Percentiles rank a stretch among this genome's conserved stretches.
phyloP scores from a whole-genome alignment of 345 rosid species.

The Bruguiera gymnorhiza region DNA sequence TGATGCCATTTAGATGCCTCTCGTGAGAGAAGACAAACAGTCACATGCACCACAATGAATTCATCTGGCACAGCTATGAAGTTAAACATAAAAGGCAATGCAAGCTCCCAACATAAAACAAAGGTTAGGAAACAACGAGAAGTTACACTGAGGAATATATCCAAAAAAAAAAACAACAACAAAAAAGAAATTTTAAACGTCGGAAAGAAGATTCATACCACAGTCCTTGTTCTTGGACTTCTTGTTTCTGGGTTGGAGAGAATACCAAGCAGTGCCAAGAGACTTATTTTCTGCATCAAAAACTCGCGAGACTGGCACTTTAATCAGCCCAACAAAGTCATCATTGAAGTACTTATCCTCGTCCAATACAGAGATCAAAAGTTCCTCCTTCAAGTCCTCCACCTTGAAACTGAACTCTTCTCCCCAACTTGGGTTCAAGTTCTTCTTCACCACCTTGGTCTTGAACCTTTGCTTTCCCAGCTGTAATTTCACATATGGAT shows the following conservation, averaged over 20 bases:
- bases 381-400: conserved; percentile 90
- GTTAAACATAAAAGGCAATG: neutral
- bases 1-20: no score
- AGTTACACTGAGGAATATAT: neutral
- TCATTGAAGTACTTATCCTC: conserved; percentile 90
- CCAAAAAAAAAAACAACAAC: neutral
- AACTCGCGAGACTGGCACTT: conserved; percentile 58
- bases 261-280: conserved; percentile 74
- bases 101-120: no score
- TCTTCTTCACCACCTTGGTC: conserved; percentile 86
- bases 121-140: neutral
- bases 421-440: conserved; percentile 83
- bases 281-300: conserved; percentile 76
- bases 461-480: conserved; percentile 68
- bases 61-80: no score
- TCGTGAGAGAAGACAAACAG: no score
- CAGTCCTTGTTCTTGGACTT: conserved; percentile 71
- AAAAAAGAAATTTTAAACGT: neutral
- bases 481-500: conserved; percentile 82
- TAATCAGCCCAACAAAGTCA: conserved; percentile 74
- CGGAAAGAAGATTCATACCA: conserved; percentile 41
- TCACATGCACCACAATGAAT: no score
- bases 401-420: conserved; percentile 87
- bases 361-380: conserved; percentile 67
- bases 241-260: conserved; percentile 74